Evolutionary conservation across 768 basidiomycete species (phyloP).

Genomic region (Serendipita sp.): DNA sequence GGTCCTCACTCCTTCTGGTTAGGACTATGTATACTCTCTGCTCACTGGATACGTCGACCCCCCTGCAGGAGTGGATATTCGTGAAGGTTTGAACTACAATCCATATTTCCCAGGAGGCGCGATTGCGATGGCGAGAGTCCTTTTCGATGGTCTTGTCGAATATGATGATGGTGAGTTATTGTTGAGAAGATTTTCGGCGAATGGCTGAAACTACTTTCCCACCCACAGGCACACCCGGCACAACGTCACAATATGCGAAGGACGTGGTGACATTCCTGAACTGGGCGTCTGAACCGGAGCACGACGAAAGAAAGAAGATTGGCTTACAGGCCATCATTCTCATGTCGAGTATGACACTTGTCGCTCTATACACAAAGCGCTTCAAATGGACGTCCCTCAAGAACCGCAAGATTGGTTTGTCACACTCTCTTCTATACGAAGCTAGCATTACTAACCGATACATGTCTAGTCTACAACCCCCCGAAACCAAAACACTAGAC

Average conservation of each 20-base stretch:
- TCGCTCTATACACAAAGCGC: conserved; percentile 81
- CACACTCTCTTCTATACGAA: neutral
- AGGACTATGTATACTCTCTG: conserved; percentile 97
- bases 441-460: conserved; percentile 10
- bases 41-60: conserved; percentile 95
- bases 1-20: neutral
- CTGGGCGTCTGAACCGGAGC: conserved; percentile 97
- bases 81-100: conserved; percentile 98
- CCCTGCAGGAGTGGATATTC: conserved; percentile 85
- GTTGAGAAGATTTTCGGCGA: neutral
- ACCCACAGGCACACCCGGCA: conserved; percentile 72
- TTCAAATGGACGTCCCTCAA: conserved; percentile 91
- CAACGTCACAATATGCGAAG: conserved; percentile 98
- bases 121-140: conserved; percentile 92
- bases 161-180: conserved; percentile 68
- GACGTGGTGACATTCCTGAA: conserved; percentile 89
- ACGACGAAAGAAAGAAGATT: conserved; percentile 93
- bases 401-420: conserved; percentile 81
- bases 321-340: conserved; percentile 92
- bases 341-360: conserved; percentile 64
- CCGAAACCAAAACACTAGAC: conserved; percentile 18
- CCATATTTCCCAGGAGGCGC: conserved; percentile 98
- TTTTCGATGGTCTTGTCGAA: conserved; percentile 93
- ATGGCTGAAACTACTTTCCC: neutral
- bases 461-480: conserved; percentile 23